Evolutionary conservation across 78 protist species (phyloP).

Genomic region (Chrysochromulina parva): DNA sequence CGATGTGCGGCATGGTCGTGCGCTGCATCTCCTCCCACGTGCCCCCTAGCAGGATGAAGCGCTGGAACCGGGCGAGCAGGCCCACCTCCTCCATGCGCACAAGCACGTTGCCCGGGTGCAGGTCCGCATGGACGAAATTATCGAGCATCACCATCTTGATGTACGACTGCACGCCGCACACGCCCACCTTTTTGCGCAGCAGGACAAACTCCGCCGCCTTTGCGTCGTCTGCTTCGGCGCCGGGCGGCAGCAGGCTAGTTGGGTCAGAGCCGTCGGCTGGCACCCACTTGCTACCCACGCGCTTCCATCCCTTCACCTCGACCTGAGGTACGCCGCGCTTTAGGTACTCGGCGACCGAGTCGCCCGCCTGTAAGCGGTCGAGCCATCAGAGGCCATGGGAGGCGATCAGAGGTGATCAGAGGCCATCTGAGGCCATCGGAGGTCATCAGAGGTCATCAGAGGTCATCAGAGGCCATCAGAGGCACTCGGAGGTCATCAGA

Average conservation of each 20-base stretch:
- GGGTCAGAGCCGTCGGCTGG: not conserved
- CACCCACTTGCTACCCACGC: not conserved
- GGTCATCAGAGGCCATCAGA: too few species aligned
- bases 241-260: not conserved
- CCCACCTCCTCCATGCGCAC: not conserved
- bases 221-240: not conserved
- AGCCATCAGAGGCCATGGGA: conserved; percentile 40
- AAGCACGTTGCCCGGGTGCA: conserved; percentile 14
- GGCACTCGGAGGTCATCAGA: too few species aligned
- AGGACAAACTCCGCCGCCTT: too few species aligned
- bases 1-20: not conserved
- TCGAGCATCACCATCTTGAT: conserved; percentile 30
- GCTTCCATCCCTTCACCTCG: not conserved
- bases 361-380: not conserved
- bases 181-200: not conserved
- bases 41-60: not conserved
- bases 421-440: too few species aligned
- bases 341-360: not conserved
- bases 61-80: not conserved
- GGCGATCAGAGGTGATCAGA: not conserved
- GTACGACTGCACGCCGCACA: conserved; percentile 11
- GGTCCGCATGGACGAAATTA: conserved; percentile 39
- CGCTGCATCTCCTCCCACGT: not conserved
- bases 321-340: not conserved
- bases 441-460: too few species aligned